These are phyloP conservation scores for Gardenia jasminoides DNA, from an alignment of 257 asterid genomes.

Conservation along the genomic window DNA sequence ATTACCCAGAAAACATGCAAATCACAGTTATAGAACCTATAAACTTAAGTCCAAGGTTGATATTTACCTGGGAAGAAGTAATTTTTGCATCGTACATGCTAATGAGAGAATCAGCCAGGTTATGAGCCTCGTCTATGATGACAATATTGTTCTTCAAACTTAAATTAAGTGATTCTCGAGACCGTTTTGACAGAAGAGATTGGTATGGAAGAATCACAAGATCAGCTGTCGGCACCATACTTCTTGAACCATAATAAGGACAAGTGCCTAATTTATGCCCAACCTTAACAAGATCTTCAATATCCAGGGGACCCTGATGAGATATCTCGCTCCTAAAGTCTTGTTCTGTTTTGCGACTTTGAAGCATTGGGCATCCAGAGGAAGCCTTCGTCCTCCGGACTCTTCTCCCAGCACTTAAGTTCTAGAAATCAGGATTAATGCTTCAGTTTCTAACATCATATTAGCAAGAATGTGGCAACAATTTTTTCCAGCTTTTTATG, in stretches of 20 bases:
- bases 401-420: conserved; percentile 55
- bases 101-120: conserved; percentile 93
- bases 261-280: conserved; percentile 77
- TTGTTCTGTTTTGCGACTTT: conserved; percentile 52
- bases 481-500: not conserved
- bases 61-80: conserved; percentile 68
- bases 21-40: conserved; percentile 1
- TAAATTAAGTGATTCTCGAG: conserved; percentile 90
- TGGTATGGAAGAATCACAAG: conserved; percentile 95
- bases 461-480: not conserved
- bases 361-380: conserved; percentile 77
- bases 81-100: conserved; percentile 83
- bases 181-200: conserved; percentile 91
- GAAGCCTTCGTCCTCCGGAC: conserved; percentile 47
- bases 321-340: conserved; percentile 58
- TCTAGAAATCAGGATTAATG: conserved; percentile 46
- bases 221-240: conserved; percentile 77
- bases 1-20: conserved; percentile 2
- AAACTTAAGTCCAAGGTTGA: conserved; percentile 7
- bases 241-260: conserved; percentile 95
- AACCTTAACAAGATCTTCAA: conserved; percentile 85
- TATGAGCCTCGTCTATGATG: conserved; percentile 96
- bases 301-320: conserved; percentile 74
- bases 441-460: conserved; percentile 26
- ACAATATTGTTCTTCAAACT: conserved; percentile 66